Percentiles rank a stretch among this genome's conserved stretches.
These are phyloP conservation scores for Tolypocladium nubicola DNA, from an alignment of 2,329 filamentous ascomycete species.

Conservation along the genomic window DNA sequence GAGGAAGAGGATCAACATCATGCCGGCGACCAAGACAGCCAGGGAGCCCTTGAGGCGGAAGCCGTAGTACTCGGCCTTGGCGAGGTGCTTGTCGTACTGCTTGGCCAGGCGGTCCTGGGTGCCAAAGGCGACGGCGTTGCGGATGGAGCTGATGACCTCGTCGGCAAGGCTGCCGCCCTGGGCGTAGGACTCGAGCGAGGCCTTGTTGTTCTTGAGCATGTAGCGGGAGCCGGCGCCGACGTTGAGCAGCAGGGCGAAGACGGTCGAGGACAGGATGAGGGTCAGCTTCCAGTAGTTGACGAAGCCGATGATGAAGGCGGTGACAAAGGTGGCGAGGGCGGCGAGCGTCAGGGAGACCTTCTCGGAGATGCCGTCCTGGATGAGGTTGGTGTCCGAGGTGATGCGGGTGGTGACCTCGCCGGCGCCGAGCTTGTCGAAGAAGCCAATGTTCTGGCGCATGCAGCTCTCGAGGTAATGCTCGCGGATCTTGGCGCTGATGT, in stretches of 20 bases:
- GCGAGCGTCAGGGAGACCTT: constrained; percentile 72
- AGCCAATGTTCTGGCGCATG: constrained; percentile 80
- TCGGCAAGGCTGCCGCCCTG: constrained; percentile 81
- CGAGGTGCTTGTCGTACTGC: constrained; percentile 71
- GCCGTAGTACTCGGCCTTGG: constrained; percentile 63
- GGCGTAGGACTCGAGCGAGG: constrained; percentile 69
- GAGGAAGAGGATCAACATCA: constrained; percentile 77
- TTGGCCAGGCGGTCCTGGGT: constrained; percentile 85
- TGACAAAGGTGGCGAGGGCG: constrained; percentile 71
- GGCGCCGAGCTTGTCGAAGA: constrained; percentile 85
- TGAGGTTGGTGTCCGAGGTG: constrained; percentile 84
- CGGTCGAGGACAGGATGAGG: constrained; percentile 71
- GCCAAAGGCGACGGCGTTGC: constrained; percentile 86
- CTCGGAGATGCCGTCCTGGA: constrained; percentile 89
- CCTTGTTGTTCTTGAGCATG: constrained; percentile 72
- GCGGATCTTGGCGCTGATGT: constrained; percentile 68
- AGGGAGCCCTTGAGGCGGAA: constrained; percentile 63
- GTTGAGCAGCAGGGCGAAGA: constrained; percentile 66
- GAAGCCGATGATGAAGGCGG: constrained; percentile 85
- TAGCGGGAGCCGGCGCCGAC: constrained; percentile 67
- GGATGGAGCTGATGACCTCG: constrained; percentile 87
- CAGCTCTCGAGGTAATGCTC: constrained; percentile 77
- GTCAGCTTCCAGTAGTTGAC: constrained; percentile 89
- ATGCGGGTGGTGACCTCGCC: constrained; percentile 93
- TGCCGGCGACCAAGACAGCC: constrained; percentile 67